Base-by-base conservation (phyloP, 768 basidiomycete species). In the Boletus subparvulus region DNA sequence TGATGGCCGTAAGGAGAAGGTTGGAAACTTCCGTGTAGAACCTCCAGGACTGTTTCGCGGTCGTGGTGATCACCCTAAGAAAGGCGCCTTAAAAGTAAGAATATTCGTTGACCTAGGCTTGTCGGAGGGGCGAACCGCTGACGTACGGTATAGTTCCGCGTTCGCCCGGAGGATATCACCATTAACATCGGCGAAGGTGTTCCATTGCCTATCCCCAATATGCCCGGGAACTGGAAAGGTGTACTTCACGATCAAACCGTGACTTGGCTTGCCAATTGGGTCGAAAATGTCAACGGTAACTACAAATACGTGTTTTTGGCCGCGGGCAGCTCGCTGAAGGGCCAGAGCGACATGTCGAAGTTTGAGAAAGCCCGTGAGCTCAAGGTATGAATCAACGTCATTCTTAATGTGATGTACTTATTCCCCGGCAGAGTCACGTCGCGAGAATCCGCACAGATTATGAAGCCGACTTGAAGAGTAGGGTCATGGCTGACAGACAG, bases 231-330 rank as follows among this genome's bases (percentile, higher is more conserved):
- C 42, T 99, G 97, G 97, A 94, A 91, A 70, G 78, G 80, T 4
- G 78, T 97, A 21, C 80, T 84, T 12, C 92, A 98, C 68, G 95
- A 98, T 69, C 88, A 95, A 62, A 98, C 94, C 3, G 97, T 98
- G 28, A 98, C 97, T 13, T 99, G 97, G 97, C 81, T 99, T 47
- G 97, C 97, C 6, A 95, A 90, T 54, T 99, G 97, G 97, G 94
- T 94, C 45, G 97, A 98, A 74, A 99, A 99, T 68, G 86, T 98
- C 74, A 98, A 98, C 67, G 84, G 86, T 58, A 92, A 88, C 68
- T 86, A 91, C 73, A 98, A 98, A 76, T 99, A 99, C 68, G 97
- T 99, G 52, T 98, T 98, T 81, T 75, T 98, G 60, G 93, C 97
- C 8, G 92, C 97, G n/a, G 94, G 93, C 41, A 96, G 93, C 65